phyloP scores from a whole-genome alignment of 352 stramenopile species.

The Globisporangium middletonii region DNA sequence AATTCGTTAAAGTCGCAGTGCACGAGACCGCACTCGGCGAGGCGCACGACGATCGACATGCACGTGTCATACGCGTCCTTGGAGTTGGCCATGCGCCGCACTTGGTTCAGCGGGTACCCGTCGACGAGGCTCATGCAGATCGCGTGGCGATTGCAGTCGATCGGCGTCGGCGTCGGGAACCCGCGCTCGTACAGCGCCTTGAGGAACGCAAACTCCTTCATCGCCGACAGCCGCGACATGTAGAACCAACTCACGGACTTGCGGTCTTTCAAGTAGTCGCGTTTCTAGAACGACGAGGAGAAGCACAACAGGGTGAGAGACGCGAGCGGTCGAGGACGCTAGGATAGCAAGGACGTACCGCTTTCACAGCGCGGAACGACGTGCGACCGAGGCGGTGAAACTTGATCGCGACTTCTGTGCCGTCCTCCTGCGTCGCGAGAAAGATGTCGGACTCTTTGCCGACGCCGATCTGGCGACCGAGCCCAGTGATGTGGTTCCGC shows the following conservation, averaged over 20 bases:
- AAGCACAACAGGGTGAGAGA: too few species aligned
- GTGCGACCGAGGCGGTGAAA: slow-evolving; percentile 99
- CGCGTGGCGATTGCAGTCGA: slow-evolving; percentile 97
- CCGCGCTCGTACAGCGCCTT: slow-evolving; percentile 94
- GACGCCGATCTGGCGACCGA: slow-evolving; percentile 95
- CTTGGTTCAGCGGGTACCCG: slow-evolving; percentile 94
- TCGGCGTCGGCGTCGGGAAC: slow-evolving; percentile 96
- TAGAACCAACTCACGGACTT: slow-evolving; percentile 98
- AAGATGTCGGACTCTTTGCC: slow-evolving; percentile 99
- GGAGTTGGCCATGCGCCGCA: slow-evolving; percentile 89
- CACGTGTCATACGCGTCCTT: slow-evolving; percentile 94
- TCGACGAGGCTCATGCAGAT: slow-evolving; percentile 97
- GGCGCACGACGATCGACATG: slow-evolving; percentile 94
- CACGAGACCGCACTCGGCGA: slow-evolving; percentile 97
- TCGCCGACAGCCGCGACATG: slow-evolving; percentile 96
- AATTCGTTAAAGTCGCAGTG: slow-evolving; percentile 99
- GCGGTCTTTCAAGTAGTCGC: slow-evolving; percentile 97
- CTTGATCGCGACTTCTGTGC: slow-evolving; percentile 98
- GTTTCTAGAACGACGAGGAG: slow-evolving; percentile 73
- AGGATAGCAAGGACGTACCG: slow-evolving; percentile 26
- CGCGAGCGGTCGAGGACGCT: too few species aligned
- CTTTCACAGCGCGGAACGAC: slow-evolving; percentile 96
- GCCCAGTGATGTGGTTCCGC: slow-evolving; percentile 87
- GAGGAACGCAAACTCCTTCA: slow-evolving; percentile 99
- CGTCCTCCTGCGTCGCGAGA: slow-evolving; percentile 89